Evolutionary conservation across 2,329 filamentous ascomycete genomes (phyloP), one percentile per base, ranked within the genome.

Genomic region (Coniella vitis): DNA sequence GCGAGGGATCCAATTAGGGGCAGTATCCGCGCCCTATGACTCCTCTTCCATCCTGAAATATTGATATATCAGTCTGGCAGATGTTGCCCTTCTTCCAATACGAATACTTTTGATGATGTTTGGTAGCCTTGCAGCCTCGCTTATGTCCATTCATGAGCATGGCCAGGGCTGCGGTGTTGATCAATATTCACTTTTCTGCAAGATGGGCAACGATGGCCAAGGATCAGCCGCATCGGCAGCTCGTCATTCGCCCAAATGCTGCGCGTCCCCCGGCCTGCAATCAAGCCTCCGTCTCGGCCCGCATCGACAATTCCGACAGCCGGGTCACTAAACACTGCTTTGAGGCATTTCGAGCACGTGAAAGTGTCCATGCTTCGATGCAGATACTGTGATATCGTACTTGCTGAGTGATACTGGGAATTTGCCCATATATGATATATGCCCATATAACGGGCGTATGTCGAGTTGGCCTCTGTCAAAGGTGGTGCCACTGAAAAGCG

Each of bases 121-220:
- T 29, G 7, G 20, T 40, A 51, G 37, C 45, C 20, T 25, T 46
- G 42, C 22, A 38, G 36, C 22, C 44, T 25, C 36, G 36, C 22
- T 22, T 32, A 14, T 32, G 19, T 7, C 16, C 13, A 22, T 8
- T 17, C 5, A 4, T 22, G 17, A 25, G 29, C 22, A 20, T 38
- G 35, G 35, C 9, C 16, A 20, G 22, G 34, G 36, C 39, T 32
- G 25, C 39, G 32, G 25, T 42, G 35, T 5, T 38, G 12, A 3
- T 5, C 3, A 10, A 43, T 22, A 34, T 36, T 22, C 38, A 29
- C 36, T 14, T 19, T 17, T 29, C 38, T 38, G 31, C 45, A 38
- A 29, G 45, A 51, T 51, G 48, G 34, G 31, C 44, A 41, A 19
- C 16, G 38, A 36, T 32, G 2, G 38, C 25, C 4, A 21, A 43